Evolutionary conservation across 805 yeast species (phyloP).

Genomic region (Yamadazyma akitaensis): DNA sequence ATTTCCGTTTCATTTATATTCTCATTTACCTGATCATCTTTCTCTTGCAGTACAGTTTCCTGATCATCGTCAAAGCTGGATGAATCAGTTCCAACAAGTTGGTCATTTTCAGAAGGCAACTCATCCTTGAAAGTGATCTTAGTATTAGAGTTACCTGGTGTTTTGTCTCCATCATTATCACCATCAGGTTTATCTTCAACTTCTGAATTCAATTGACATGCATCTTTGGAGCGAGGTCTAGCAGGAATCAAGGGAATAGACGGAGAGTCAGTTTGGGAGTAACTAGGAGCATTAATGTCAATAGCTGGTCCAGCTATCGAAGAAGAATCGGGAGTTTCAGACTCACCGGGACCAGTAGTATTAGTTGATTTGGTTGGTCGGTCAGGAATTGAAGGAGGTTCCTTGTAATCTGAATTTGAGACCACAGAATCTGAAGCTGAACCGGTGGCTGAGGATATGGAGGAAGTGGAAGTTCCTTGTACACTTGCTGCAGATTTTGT

Average conservation of each 20-base stretch:
- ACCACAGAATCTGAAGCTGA: not conserved
- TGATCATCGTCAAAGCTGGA: constrained; percentile 30
- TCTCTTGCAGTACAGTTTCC: constrained; percentile 28
- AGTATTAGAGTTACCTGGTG: constrained; percentile 31
- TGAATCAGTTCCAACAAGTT: constrained; percentile 13
- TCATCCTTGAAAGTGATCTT: constrained; percentile 29
- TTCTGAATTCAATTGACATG: constrained; percentile 3
- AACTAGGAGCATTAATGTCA: not conserved
- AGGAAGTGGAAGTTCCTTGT: not conserved
- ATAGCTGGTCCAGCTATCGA: not conserved
- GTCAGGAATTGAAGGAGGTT: constrained; percentile 24
- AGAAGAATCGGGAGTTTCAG: not conserved
- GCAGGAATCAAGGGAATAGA: constrained; percentile 3
- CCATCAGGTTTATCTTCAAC: not conserved
- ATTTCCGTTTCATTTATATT: not conserved
- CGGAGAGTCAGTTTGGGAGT: not conserved
- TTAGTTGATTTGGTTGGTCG: constrained; percentile 20
- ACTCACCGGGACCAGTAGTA: not conserved
- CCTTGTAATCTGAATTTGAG: not conserved
- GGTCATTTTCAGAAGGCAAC: constrained; percentile 14
- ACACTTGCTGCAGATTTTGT: not conserved
- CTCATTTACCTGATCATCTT: constrained; percentile 12
- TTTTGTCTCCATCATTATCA: constrained; percentile 27
- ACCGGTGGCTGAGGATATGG: not conserved
- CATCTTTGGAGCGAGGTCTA: constrained; percentile 2